Evolutionary conservation across 78 protist species (phyloP), one percentile per base, ranked within the genome.

Genomic region (Dictyostelium citrinum): DNA sequence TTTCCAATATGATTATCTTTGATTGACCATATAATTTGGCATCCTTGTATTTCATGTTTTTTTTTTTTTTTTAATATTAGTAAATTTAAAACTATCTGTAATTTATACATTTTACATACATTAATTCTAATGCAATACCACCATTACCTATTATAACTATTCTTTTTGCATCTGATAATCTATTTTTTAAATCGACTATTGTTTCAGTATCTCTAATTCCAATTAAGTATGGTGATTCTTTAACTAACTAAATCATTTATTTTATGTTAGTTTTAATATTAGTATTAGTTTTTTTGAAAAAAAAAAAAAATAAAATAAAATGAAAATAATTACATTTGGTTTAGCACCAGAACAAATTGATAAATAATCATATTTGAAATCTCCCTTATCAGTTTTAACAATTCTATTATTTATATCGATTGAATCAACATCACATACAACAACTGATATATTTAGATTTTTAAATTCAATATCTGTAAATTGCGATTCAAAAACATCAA

Each of bases 71-170:
- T 33, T 43, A 10, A 10, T n/a, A 9, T 67, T 27, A 67, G 74
- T 67, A 67, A n/a, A 16, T 67, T n/a, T 67, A n/a, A n/a, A n/a
- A n/a, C n/a, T n/a, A n/a, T n/a, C n/a, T n/a, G n/a, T n/a, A n/a
- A n/a, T n/a, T n/a, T n/a, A n/a, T n/a, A n/a, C n/a, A n/a, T n/a
- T n/a, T n/a, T n/a, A 70, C 77, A 16, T 70, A 70, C 55, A 86
- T 61, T 16, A 94, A 67, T 17, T 94, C 96, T 8, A 94, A 37
- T 6, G 96, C 96, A n/a, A 94, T 94, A 64, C 96, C 96, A 17
- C 96, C 96, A 72, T 94, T 94, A 27, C 96, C 96, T 29, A 94
- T 77, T 9, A 94, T 35, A 22, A 84, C 27, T 3, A 92, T 83
- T 35, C 90, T 81, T 20, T 46, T 51, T 8, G 90, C 71, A 24